Evolutionary conservation across 805 yeast species (phyloP).

Genomic region (Metschnikowia proteae): DNA sequence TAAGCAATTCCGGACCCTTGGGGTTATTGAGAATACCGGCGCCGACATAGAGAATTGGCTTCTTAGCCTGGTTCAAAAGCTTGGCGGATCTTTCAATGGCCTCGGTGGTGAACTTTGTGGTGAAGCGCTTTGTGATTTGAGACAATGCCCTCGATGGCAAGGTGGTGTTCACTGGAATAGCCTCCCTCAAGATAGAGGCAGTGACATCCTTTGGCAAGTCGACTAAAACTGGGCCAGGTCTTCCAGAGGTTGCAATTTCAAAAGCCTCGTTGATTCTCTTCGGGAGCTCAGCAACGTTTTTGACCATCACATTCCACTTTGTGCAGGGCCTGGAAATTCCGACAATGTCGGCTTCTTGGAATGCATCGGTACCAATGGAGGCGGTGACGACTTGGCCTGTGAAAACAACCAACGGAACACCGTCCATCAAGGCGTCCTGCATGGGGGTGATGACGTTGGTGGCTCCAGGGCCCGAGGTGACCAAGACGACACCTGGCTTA

Average conservation of each 20-base stretch:
- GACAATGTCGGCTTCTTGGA: conserved; percentile 98
- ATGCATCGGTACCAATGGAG: conserved; percentile 97
- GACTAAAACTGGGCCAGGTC: conserved; percentile 98
- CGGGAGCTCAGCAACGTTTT: conserved; percentile 89
- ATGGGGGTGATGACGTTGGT: conserved; percentile 97
- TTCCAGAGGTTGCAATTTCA: conserved; percentile 91
- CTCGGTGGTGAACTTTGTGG: conserved; percentile 69
- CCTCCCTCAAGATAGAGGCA: conserved; percentile 78
- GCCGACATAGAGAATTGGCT: conserved; percentile 88
- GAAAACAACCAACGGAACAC: conserved; percentile 94
- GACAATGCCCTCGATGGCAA: conserved; percentile 71
- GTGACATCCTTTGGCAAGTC: conserved; percentile 98
- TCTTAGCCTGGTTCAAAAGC: conserved; percentile 76
- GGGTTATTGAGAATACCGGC: conserved; percentile 79
- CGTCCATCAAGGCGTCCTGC: conserved; percentile 97
- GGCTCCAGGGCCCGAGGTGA: conserved; percentile 99
- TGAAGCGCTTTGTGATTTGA: conserved; percentile 64
- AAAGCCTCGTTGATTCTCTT: conserved; percentile 96
- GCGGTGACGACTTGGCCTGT: conserved; percentile 96
- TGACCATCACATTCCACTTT: conserved; percentile 99
- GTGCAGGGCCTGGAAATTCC: conserved; percentile 98
- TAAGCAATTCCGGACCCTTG: conserved; percentile 74
- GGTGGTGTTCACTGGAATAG: conserved; percentile 78
- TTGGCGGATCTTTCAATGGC: conserved; percentile 75
- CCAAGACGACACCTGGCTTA: conserved; percentile 95